phyloP scores from a whole-genome alignment of 2,329 filamentous ascomycete genomes.

The Chaetomium olivaceum region DNA sequence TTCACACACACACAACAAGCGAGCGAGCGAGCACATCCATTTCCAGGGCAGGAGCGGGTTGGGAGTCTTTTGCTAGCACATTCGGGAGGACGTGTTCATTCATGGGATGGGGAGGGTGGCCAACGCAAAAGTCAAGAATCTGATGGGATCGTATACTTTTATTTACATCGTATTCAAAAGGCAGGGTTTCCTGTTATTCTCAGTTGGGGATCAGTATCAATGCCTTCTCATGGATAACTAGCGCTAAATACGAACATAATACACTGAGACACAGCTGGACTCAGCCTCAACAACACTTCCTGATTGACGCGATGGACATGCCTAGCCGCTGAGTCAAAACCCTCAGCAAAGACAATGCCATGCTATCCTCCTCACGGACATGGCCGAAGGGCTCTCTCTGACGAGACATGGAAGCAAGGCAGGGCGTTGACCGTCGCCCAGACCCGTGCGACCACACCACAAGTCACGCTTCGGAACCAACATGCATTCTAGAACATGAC shows the following conservation, averaged over 20 bases:
- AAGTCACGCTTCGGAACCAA: constrained; percentile 9
- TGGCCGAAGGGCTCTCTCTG: neutral
- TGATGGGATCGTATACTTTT: neutral
- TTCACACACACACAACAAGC: constrained; percentile 12
- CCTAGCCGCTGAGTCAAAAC: neutral
- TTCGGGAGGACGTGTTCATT: constrained; percentile 4
- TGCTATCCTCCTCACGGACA: neutral
- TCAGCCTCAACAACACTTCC: neutral
- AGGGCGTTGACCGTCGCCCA: neutral
- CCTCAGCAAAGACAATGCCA: neutral
- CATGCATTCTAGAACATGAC: constrained; percentile 8
- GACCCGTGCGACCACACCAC: constrained; percentile 1
- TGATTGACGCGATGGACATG: neutral
- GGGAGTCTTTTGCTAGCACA: neutral
- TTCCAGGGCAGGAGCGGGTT: constrained; percentile 2
- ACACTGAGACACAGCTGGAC: neutral
- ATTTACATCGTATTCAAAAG: neutral
- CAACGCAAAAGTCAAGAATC: neutral
- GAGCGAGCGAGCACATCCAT: constrained; percentile 14
- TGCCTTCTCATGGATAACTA: neutral
- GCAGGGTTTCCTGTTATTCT: neutral
- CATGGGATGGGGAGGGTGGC: neutral
- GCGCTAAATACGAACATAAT: neutral
- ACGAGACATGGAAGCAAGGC: neutral
- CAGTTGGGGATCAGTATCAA: neutral